Conservation (phyloP, 2,329 filamentous ascomycete species). For the Acephala macrosclerotiorum region DNA sequence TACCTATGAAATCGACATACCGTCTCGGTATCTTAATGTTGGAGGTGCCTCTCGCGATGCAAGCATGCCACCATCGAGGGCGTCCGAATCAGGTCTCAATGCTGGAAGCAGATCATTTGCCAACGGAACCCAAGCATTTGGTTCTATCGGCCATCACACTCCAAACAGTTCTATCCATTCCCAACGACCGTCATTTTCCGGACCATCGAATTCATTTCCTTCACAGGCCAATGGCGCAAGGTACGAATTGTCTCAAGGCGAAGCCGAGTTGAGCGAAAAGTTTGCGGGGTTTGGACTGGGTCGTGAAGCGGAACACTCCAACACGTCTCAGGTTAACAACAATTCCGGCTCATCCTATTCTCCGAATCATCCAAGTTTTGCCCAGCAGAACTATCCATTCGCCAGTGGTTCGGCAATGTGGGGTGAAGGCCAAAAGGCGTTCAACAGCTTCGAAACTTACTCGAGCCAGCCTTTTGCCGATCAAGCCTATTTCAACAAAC, state of each 20-base stretch:
- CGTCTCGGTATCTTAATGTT: slow-evolving; percentile 49
- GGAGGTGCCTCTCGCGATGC: slow-evolving; percentile 59
- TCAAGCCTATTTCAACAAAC: slow-evolving; percentile 40
- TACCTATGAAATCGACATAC: slow-evolving; percentile 37
- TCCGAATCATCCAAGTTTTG: slow-evolving; percentile 37
- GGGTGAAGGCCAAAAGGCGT: slow-evolving; percentile 39
- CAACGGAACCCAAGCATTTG: slow-evolving; percentile 37
- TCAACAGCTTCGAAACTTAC: slow-evolving; percentile 37
- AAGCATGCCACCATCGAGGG: slow-evolving; percentile 63
- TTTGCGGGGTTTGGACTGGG: slow-evolving; percentile 38
- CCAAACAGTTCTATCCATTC: slow-evolving; percentile 55
- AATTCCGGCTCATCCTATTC: slow-evolving; percentile 36
- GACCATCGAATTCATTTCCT: slow-evolving; percentile 55
- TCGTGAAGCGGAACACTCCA: slow-evolving; percentile 36
- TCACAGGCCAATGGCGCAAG: slow-evolving; percentile 52
- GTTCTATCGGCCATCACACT: slow-evolving; percentile 46
- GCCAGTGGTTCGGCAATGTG: slow-evolving; percentile 38
- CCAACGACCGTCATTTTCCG: slow-evolving; percentile 53
- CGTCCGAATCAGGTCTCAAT: slow-evolving; percentile 53
- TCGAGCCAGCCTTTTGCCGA: slow-evolving; percentile 41
- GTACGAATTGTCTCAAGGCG: slow-evolving; percentile 37
- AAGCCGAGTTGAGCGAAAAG: slow-evolving; percentile 40
- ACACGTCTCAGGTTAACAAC: slow-evolving; percentile 33
- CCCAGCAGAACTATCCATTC: slow-evolving; percentile 34
- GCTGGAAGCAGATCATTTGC: slow-evolving; percentile 33